Evolutionary conservation across 768 basidiomycete genomes (phyloP).

Genomic region (Tricholoma bakamatsutake): DNA sequence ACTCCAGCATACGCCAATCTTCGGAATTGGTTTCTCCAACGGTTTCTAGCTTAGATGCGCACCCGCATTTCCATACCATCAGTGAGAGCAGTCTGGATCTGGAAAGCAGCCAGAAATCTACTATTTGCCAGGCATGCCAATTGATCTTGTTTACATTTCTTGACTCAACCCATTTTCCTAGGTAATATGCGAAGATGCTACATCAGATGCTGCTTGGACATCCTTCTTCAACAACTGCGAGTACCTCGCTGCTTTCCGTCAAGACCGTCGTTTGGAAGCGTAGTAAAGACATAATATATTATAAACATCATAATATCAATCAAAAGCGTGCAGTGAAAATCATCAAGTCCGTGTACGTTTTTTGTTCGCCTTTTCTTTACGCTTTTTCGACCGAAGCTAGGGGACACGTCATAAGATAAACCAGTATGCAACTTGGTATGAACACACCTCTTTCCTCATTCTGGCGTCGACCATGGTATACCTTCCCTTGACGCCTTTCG

Average conservation of each 20-base stretch:
- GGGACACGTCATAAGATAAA: constrained; percentile 5
- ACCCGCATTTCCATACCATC: constrained; percentile 15
- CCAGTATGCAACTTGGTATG: neutral
- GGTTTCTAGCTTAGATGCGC: constrained; percentile 1
- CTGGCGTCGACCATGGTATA: constrained; percentile 93
- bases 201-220: constrained; percentile 38
- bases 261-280: neutral
- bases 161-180: constrained; percentile 19
- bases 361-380: constrained; percentile 69
- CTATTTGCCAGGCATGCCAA: constrained; percentile 47
- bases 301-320: neutral
- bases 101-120: constrained; percentile 45
- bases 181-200: constrained; percentile 38
- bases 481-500: constrained; percentile 92
- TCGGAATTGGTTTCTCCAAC: constrained; percentile 17
- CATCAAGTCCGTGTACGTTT: constrained; percentile 38
- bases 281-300: neutral
- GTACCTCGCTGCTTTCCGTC: constrained; percentile 26
- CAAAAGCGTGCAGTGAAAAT: neutral
- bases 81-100: constrained; percentile 49
- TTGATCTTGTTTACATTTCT: neutral
- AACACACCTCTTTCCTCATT: constrained; percentile 85
- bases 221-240: constrained; percentile 28
- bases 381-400: constrained; percentile 79
- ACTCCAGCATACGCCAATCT: constrained; percentile 43